Base-by-base conservation (phyloP, 169 alveolate species). In the Cryptosporidium canis region DNA sequence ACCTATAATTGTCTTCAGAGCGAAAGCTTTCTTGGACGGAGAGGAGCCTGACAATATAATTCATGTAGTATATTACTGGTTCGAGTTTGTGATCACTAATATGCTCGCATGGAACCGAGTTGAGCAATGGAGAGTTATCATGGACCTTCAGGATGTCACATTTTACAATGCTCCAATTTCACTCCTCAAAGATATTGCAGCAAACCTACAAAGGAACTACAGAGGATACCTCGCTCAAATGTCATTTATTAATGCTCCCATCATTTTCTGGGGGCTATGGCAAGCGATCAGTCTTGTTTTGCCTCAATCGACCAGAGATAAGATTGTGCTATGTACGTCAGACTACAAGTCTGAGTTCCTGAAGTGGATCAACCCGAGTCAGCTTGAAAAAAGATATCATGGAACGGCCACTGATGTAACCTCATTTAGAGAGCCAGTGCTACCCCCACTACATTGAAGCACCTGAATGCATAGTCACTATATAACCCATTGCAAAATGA, bases 121-220 rank as follows among this genome's bases (percentile, higher is more conserved):
- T 67, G 94, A 92, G 12, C 94, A 92, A 67, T 92, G 94, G 94
- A 82, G 94, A 18, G 94, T 92, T 24, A 48, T 92, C 16, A 83
- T 92, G 66, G 94, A 92, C 33, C 83, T 92, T 64, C 91, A 90
- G 21, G 91, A 90, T 67, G 90, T 91, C 48, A 63, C 92, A 64
- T 83, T 83, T 33, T 67, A 77, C 64, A 66, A 83, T 51, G 84
- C 92, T 7, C 94, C 94, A 0, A 56, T 90, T 37, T 83, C 90
- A 47, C 90, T 65, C 29, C 83, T 92, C 47, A 92, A 85, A 61
- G 92, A 90, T 27, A 90, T 92, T 21, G 93, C 92, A 8, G 83
- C 53, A 83, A 83, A 82, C 21, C 90, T 92, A 29, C 93, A 92
- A 92, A 84, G 94, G 37, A 92, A 92, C 85, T 92, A 90, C 66